These are phyloP conservation scores for Annulohypoxylon bovei DNA, from an alignment of 495 filamentous ascomycete species.

Conservation along the genomic window DNA sequence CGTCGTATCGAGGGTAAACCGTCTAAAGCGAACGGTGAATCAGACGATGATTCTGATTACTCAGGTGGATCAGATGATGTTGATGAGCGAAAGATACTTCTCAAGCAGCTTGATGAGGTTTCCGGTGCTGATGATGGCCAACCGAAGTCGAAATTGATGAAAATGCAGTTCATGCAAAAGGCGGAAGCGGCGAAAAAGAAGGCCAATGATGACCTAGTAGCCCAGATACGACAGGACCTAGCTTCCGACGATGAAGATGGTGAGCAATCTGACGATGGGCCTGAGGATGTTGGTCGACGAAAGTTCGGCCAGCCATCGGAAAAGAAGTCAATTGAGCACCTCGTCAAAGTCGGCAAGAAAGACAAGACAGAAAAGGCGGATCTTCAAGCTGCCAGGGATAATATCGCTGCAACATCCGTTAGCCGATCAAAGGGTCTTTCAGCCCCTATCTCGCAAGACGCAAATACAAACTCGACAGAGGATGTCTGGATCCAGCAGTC, in stretches of 20 bases:
- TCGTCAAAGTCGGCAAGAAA: slow-evolving; percentile 42
- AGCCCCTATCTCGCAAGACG: slow-evolving; percentile 19
- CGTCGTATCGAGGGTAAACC: slow-evolving; percentile 82
- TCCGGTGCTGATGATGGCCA: slow-evolving; percentile 49
- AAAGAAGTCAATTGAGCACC: slow-evolving; percentile 36
- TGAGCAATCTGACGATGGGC: slow-evolving; percentile 65
- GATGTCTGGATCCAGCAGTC: slow-evolving; percentile 45
- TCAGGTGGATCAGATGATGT: slow-evolving; percentile 62
- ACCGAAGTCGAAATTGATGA: slow-evolving; percentile 56
- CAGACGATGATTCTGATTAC: slow-evolving; percentile 64
- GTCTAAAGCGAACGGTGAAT: slow-evolving; percentile 61
- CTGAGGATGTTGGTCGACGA: slow-evolving; percentile 70
- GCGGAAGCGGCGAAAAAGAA: slow-evolving; percentile 80
- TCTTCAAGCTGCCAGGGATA: slow-evolving; percentile 33
- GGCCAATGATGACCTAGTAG: slow-evolving; percentile 83
- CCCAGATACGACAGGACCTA: slow-evolving; percentile 77
- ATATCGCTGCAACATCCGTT: slow-evolving; percentile 19
- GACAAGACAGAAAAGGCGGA: slow-evolving; percentile 39
- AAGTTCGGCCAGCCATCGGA: slow-evolving; percentile 64
- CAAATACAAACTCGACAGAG: slow-evolving; percentile 35
- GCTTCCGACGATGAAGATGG: slow-evolving; percentile 59
- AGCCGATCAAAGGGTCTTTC: slow-evolving; percentile 42
- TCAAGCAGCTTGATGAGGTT: slow-evolving; percentile 66
- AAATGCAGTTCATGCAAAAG: slow-evolving; percentile 80
- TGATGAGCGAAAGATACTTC: slow-evolving; percentile 64